Percentiles rank a stretch among this genome's conserved stretches.
Evolutionary conservation across 306 rosid species (phyloP).

Genomic region (Trichosanthes truncata): DNA sequence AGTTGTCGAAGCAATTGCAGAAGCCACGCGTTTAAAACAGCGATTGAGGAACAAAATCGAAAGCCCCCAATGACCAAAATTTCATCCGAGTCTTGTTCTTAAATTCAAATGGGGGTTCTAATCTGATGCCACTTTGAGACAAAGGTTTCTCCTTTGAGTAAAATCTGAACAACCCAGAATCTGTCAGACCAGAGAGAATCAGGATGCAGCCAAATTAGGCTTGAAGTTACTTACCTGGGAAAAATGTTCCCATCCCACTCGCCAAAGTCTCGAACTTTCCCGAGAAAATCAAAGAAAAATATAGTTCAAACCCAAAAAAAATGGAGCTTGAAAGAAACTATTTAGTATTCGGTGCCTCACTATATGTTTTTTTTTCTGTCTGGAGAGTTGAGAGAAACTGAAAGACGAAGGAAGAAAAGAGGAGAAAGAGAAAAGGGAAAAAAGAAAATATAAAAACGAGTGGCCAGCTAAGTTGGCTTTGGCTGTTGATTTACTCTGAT

Average conservation of each 20-base stretch:
- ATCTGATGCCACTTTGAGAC: not conserved
- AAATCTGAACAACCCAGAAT: constrained; percentile 2
- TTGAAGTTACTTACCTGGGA: not conserved
- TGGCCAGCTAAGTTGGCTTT: constrained; percentile 67
- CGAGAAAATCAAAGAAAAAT: constrained; percentile 14
- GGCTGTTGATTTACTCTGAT: constrained; percentile 17
- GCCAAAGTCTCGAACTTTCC: not conserved
- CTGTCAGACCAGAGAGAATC: not conserved
- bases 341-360: not conserved
- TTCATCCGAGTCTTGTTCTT: not conserved
- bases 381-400: constrained; percentile 22
- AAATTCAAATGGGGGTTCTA: not conserved
- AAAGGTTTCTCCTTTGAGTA: constrained; percentile 5
- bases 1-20: constrained; percentile 17
- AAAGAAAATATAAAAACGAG: constrained; percentile 39
- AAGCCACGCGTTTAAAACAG: constrained; percentile 13
- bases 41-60: constrained; percentile 1
- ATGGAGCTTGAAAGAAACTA: constrained; percentile 14
- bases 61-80: constrained; percentile 8
- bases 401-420: constrained; percentile 18
- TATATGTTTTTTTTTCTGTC: constrained; percentile 7
- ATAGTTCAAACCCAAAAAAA: not conserved
- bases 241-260: not conserved
- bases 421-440: not conserved
- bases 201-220: not conserved